Conservation (phyloP, 495 filamentous ascomycete genomes). For the Evansstolkia leycettana region DNA sequence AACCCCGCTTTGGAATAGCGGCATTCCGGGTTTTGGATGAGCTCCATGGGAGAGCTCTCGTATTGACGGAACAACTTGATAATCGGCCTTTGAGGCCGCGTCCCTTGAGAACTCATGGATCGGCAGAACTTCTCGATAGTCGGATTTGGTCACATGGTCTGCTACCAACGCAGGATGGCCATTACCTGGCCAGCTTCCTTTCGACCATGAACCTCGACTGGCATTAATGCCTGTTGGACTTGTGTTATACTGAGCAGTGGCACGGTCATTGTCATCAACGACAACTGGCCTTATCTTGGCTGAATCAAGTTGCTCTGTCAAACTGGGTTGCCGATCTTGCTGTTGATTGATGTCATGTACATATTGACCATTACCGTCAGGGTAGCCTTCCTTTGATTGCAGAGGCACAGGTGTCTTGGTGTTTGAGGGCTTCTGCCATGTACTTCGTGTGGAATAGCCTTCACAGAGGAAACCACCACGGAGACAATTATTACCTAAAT, state of each 20-base stretch:
- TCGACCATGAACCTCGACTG: slow-evolving; percentile 27
- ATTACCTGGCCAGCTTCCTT: slow-evolving; percentile 22
- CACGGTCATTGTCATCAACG: slow-evolving; percentile 30
- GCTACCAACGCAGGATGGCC: slow-evolving; percentile 22
- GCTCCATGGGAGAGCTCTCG: slow-evolving; percentile 27
- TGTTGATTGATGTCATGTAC: slow-evolving; percentile 39
- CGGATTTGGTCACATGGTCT: slow-evolving; percentile 26
- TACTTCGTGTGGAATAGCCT: slow-evolving; percentile 73
- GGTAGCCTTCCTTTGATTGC: slow-evolving; percentile 71
- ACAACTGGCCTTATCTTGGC: slow-evolving; percentile 32
- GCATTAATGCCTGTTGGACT: slow-evolving; percentile 25
- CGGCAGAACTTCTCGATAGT: slow-evolving; percentile 30
- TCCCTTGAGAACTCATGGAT: slow-evolving; percentile 35
- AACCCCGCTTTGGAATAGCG: slow-evolving; percentile 23
- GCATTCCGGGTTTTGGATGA: slow-evolving; percentile 23
- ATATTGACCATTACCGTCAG: slow-evolving; percentile 33
- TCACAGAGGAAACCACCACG: slow-evolving; percentile 87
- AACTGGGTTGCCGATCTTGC: slow-evolving; percentile 25
- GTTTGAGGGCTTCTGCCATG: slow-evolving; percentile 56
- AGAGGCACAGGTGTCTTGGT: slow-evolving; percentile 58
- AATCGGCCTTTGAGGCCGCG: slow-evolving; percentile 26
- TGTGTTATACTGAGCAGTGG: slow-evolving; percentile 23
- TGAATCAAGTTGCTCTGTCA: slow-evolving; percentile 23
- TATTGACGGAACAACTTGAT: slow-evolving; percentile 30
- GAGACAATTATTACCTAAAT: slow-evolving; percentile 80